Conservation (phyloP, 768 basidiomycete genomes). For the Boletus reticulatus region DNA sequence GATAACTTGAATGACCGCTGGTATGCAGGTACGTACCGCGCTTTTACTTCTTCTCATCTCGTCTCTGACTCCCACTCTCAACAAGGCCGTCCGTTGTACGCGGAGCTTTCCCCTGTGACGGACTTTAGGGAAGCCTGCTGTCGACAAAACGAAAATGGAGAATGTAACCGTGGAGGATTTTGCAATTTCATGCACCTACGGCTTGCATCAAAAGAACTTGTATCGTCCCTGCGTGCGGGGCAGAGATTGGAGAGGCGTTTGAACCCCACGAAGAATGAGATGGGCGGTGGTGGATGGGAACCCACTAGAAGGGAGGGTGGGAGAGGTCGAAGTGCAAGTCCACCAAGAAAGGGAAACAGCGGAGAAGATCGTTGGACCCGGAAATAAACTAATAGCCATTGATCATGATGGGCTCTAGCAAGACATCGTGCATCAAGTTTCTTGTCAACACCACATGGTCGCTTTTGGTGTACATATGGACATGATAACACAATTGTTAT, state of each 20-base stretch:
- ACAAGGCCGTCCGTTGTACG: constrained; percentile 87
- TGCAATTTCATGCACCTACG: constrained; percentile 99
- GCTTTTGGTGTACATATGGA: neutral
- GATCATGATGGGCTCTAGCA: neutral
- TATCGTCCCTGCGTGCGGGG: constrained; percentile 72
- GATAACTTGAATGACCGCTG: constrained; percentile 93
- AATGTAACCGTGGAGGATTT: constrained; percentile 97
- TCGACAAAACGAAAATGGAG: constrained; percentile 97
- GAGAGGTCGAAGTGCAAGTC: constrained; percentile 73
- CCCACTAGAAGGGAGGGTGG: constrained; percentile 67
- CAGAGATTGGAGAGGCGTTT: constrained; percentile 81
- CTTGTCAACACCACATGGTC: neutral
- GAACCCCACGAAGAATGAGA: constrained; percentile 61
- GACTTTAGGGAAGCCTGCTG: constrained; percentile 99
- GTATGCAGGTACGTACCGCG: constrained; percentile 77
- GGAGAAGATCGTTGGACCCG: constrained; percentile 82
- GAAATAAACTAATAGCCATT: constrained; percentile 34
- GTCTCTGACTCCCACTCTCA: constrained; percentile 3
- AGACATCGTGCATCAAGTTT: neutral
- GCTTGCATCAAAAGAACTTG: constrained; percentile 81
- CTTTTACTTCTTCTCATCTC: neutral
- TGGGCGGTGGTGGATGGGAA: constrained; percentile 82
- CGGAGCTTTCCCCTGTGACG: constrained; percentile 97
- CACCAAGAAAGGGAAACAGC: constrained; percentile 52
- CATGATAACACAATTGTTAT: too few species aligned